Conservation (phyloP, 1,284 basidiomycete species). For the Ceratobasidium sp. region DNA sequence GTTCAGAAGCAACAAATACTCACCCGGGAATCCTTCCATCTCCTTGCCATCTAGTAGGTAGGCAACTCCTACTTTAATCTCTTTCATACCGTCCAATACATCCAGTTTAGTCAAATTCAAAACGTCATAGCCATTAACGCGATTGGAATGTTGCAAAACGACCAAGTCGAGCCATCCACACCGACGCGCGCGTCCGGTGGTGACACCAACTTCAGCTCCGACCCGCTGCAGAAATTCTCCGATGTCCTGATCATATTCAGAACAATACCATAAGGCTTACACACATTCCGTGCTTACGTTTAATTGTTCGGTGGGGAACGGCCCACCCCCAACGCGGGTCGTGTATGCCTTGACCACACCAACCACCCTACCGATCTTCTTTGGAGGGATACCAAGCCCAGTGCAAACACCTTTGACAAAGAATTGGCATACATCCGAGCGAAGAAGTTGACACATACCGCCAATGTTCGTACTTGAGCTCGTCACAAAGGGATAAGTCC, state of each 20-base stretch:
- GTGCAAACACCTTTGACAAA: conserved; percentile 77
- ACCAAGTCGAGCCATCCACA: conserved; percentile 98
- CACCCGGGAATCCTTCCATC: conserved; percentile 88
- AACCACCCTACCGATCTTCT: conserved; percentile 81
- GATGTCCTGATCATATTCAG: conserved; percentile 61
- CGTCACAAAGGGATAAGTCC: conserved; percentile 97
- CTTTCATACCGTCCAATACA: conserved; percentile 82
- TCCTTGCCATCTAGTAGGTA: conserved; percentile 84
- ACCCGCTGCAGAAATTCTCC: conserved; percentile 93
- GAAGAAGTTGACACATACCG: too few species aligned
- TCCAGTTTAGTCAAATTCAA: conserved; percentile 98
- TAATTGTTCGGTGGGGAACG: conserved; percentile 96
- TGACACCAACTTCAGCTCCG: conserved; percentile 89
- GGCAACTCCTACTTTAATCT: conserved; percentile 88
- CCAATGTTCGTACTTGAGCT: conserved; percentile 93
- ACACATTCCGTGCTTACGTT: conserved; percentile 61
- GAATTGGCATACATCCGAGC: too few species aligned
- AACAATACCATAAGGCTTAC: background rate
- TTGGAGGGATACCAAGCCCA: conserved; percentile 93
- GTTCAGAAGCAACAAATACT: conserved; percentile 46
- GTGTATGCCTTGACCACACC: conserved; percentile 99
- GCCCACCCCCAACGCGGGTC: conserved; percentile 95
- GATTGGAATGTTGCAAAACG: conserved; percentile 89
- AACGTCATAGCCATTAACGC: conserved; percentile 95
- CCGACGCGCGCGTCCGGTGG: conserved; percentile 89